Evolutionary conservation across 2,329 filamentous ascomycete genomes (phyloP).

Genomic region (Zalaria obscura): DNA sequence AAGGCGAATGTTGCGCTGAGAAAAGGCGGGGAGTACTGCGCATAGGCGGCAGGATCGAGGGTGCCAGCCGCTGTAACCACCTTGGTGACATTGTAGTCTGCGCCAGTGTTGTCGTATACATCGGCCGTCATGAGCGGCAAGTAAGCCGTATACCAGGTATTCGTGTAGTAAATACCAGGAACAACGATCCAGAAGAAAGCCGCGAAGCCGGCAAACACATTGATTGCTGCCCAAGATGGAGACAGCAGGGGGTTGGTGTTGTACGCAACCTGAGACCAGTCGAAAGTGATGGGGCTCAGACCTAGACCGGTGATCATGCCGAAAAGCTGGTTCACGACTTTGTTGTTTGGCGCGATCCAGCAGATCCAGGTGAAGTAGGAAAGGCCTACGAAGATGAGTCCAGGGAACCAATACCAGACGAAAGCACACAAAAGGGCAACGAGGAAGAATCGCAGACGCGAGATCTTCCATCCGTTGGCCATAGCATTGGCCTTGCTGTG

Average conservation of each 20-base stretch:
- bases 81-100: slow-evolving; percentile 66
- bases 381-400: slow-evolving; percentile 66
- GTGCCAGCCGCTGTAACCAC: slow-evolving; percentile 47
- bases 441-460: slow-evolving; percentile 73
- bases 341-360: slow-evolving; percentile 76
- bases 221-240: slow-evolving; percentile 23
- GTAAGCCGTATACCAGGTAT: slow-evolving; percentile 55
- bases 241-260: slow-evolving; percentile 54
- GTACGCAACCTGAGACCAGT: slow-evolving; percentile 81
- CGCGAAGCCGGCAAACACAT: slow-evolving; percentile 29
- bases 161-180: slow-evolving; percentile 35
- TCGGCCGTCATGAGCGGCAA: slow-evolving; percentile 75
- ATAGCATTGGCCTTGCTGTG: slow-evolving; percentile 65
- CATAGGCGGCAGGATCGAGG: slow-evolving; percentile 12
- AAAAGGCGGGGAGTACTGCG: slow-evolving; percentile 29
- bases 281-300: slow-evolving; percentile 73
- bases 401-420: slow-evolving; percentile 73
- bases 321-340: slow-evolving; percentile 77
- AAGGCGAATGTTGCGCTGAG: slow-evolving; percentile 23
- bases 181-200: slow-evolving; percentile 30
- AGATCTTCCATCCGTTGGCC: slow-evolving; percentile 51
- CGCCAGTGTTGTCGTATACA: slow-evolving; percentile 74
- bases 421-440: slow-evolving; percentile 58
- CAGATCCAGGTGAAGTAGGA: slow-evolving; percentile 84
- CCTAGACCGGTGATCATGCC: slow-evolving; percentile 74